Percentiles rank a stretch among this genome's conserved stretches.
Evolutionary conservation across 352 stramenopile species (phyloP).

Genomic region (Phytophthora lateralis): DNA sequence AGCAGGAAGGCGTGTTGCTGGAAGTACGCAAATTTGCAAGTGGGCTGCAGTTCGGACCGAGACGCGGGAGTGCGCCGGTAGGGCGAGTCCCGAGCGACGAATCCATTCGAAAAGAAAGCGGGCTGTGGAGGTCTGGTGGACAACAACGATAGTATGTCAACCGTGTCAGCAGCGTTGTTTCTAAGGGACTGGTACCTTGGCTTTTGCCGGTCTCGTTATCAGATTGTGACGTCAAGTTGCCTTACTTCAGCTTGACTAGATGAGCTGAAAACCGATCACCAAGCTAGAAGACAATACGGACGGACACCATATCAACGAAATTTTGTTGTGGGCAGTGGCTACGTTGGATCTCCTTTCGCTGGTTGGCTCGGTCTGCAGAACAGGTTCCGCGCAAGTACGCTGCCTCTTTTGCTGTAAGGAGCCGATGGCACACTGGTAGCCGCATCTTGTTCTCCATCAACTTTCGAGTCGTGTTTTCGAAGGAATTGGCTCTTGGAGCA

Average conservation of each 20-base stretch:
- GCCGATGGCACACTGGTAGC: neutral
- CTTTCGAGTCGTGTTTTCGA: constrained; percentile 21
- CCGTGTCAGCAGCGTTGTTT: constrained; percentile 5
- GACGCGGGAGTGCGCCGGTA: neutral
- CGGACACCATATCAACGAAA: neutral
- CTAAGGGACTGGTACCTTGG: neutral
- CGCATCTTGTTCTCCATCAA: neutral
- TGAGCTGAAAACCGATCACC: neutral
- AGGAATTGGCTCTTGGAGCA: constrained; percentile 34
- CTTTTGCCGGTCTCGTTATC: constrained; percentile 33
- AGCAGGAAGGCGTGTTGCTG: constrained; percentile 14
- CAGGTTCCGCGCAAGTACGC: constrained; percentile 12
- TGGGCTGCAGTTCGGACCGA: constrained; percentile 20
- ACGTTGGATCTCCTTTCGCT: neutral
- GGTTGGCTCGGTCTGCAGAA: constrained; percentile 29
- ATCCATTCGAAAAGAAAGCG: neutral
- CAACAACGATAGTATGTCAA: constrained; percentile 2
- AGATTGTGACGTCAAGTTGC: constrained; percentile 18
- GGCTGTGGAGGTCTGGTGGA: constrained; percentile 6
- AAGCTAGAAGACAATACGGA: neutral
- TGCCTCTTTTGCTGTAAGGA: constrained; percentile 10
- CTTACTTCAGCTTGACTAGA: neutral
- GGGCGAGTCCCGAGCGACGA: neutral
- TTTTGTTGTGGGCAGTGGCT: neutral
- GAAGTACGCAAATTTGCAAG: constrained; percentile 44